phyloP scores from a whole-genome alignment of 805 yeast genomes.

The Kodamaea kakaduensis region DNA sequence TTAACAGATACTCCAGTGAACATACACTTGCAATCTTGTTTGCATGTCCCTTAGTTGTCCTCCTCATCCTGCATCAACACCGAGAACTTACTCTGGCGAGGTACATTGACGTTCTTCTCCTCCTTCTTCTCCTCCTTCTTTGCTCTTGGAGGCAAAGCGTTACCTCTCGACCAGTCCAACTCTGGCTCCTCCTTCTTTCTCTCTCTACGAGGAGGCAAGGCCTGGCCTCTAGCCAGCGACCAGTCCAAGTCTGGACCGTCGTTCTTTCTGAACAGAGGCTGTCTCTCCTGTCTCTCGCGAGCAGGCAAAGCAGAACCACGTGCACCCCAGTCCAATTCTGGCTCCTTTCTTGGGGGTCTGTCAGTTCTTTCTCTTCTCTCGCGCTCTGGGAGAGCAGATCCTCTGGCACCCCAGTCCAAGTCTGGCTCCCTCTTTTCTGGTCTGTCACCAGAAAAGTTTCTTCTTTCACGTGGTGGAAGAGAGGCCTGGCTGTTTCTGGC shows the following conservation, averaged over 20 bases:
- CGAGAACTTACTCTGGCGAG: slow-evolving; percentile 43
- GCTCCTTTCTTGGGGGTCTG: slow-evolving; percentile 40
- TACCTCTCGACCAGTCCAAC: slow-evolving; percentile 39
- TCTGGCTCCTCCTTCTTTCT: slow-evolving; percentile 25
- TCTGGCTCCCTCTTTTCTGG: slow-evolving; percentile 46
- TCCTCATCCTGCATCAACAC: slow-evolving; percentile 43
- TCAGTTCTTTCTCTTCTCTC: slow-evolving; percentile 23
- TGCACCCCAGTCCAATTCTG: slow-evolving; percentile 61
- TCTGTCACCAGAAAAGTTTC: slow-evolving; percentile 16
- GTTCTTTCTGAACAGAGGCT: slow-evolving; percentile 29
- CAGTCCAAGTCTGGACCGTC: slow-evolving; percentile 41
- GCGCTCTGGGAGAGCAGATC: slow-evolving; percentile 17
- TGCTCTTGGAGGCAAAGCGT: slow-evolving; percentile 26
- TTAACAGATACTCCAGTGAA: too few relatives aligned
- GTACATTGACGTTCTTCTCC: slow-evolving; percentile 27
- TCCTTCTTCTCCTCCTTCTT: slow-evolving; percentile 16
- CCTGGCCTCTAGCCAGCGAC: slow-evolving; percentile 33
- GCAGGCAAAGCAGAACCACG: slow-evolving; percentile 34
- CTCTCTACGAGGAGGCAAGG: slow-evolving; percentile 32
- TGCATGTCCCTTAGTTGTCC: slow-evolving; percentile 2
- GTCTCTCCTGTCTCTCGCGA: slow-evolving; percentile 35
- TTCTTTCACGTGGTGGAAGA: slow-evolving; percentile 28
- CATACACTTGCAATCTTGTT: too few relatives aligned
- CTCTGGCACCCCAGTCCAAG: slow-evolving; percentile 57
- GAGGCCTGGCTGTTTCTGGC: slow-evolving; percentile 27